phyloP scores from a whole-genome alignment of 768 basidiomycete species.

The Calocybe indica region DNA sequence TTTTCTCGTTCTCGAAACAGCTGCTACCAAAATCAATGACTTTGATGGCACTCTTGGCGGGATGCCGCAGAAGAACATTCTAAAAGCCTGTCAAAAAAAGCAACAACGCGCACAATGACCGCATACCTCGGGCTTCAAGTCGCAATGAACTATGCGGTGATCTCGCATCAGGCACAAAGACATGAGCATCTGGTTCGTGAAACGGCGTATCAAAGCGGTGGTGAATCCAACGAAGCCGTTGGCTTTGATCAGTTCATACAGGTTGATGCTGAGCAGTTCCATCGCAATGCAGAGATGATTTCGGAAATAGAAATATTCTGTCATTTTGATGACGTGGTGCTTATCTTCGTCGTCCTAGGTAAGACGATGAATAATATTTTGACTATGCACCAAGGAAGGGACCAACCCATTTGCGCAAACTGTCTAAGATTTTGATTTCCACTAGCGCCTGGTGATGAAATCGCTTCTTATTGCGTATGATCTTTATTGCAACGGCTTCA shows the following conservation, averaged over 20 bases:
- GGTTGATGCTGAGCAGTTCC: slow-evolving; percentile 95
- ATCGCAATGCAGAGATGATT: slow-evolving; percentile 97
- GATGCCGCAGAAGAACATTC: slow-evolving; percentile 94
- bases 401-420: slow-evolving; percentile 93
- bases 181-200: slow-evolving; percentile 92
- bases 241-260: slow-evolving; percentile 98
- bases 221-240: slow-evolving; percentile 99
- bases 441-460: slow-evolving; percentile 98
- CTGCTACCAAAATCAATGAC: slow-evolving; percentile 99
- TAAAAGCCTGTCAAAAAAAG: slow-evolving; percentile 21
- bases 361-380: slow-evolving; percentile 2
- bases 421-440: slow-evolving; percentile 98
- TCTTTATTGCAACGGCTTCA: slow-evolving; percentile 96
- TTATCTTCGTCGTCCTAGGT: slow-evolving; percentile 90
- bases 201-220: slow-evolving; percentile 89
- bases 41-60: slow-evolving; percentile 93
- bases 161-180: slow-evolving; percentile 92
- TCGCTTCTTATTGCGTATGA: slow-evolving; percentile 98
- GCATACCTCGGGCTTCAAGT: slow-evolving; percentile 93
- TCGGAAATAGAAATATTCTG: slow-evolving; percentile 96
- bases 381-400: not conserved
- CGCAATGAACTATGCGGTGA: slow-evolving; percentile 97
- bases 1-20: slow-evolving; percentile 98
- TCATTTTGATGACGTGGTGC: slow-evolving; percentile 97
- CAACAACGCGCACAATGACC: not conserved